Conservation (phyloP, 805 yeast species). For the Schizosaccharomyces osmophilus region DNA sequence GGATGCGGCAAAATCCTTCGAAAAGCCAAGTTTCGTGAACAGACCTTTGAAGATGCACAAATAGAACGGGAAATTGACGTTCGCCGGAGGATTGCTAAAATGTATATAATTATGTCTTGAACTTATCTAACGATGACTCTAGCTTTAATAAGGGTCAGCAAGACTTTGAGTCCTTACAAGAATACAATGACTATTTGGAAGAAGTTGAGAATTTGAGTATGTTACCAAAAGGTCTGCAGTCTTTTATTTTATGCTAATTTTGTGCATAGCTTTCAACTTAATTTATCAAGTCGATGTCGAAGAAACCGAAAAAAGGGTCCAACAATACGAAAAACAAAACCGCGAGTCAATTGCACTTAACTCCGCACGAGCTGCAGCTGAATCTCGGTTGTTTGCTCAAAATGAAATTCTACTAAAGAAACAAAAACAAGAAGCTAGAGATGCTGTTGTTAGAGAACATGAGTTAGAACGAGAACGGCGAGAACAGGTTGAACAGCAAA, state of each 20-base stretch:
- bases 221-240: background rate
- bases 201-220: slow-evolving; percentile 43
- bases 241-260: too few relatives aligned
- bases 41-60: slow-evolving; percentile 67
- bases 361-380: slow-evolving; percentile 45
- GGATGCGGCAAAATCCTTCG: slow-evolving; percentile 70
- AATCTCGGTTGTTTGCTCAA: slow-evolving; percentile 35
- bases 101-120: slow-evolving; percentile 11
- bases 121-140: background rate
- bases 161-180: slow-evolving; percentile 37
- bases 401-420: slow-evolving; percentile 41
- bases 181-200: slow-evolving; percentile 58
- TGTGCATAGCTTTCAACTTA: slow-evolving; percentile 30
- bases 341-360: slow-evolving; percentile 53
- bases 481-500: slow-evolving; percentile 6
- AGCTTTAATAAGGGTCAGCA: slow-evolving; percentile 50
- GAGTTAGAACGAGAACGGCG: slow-evolving; percentile 6
- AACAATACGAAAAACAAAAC: slow-evolving; percentile 42
- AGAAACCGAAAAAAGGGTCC: slow-evolving; percentile 38
- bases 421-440: slow-evolving; percentile 40
- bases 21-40: slow-evolving; percentile 74
- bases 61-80: slow-evolving; percentile 88
- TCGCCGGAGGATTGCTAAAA: slow-evolving; percentile 46
- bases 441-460: slow-evolving; percentile 24
- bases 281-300: slow-evolving; percentile 46